A percentile compares a stretch with the other conserved stretches of the same genome.
Conservation (phyloP, 2,329 filamentous ascomycete genomes). For the Aspergillus quadrilineatus region DNA sequence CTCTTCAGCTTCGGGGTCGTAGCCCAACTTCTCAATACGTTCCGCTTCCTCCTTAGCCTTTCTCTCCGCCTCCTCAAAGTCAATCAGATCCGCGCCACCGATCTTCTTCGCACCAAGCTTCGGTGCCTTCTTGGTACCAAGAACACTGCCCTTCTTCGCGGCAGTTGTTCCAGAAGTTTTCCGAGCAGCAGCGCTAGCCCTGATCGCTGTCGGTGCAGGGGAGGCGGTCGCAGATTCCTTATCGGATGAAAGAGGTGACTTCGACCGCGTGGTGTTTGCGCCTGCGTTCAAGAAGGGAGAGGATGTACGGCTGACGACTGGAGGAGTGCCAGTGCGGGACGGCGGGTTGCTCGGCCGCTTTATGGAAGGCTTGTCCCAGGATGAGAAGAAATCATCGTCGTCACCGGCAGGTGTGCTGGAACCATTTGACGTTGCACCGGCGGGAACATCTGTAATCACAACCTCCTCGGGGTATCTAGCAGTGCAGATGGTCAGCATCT, state of each 20-base stretch:
- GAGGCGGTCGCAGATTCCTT: constrained; percentile 51
- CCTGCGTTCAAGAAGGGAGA: constrained; percentile 85
- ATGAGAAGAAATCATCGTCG: constrained; percentile 96
- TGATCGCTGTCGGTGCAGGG: constrained; percentile 63
- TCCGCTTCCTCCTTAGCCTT: constrained; percentile 98
- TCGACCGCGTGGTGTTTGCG: constrained; percentile 67
- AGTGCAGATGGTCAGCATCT: constrained; percentile 15
- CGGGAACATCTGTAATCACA: constrained; percentile 70
- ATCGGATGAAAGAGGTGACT: constrained; percentile 71
- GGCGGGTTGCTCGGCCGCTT: constrained; percentile 93
- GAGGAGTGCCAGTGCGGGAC: constrained; percentile 83
- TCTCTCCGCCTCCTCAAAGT: constrained; percentile 96
- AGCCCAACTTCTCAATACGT: constrained; percentile 90
- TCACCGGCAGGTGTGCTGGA: constrained; percentile 77
- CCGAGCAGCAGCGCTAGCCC: constrained; percentile 75
- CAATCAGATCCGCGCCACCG: constrained; percentile 68
- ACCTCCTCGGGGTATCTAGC: constrained; percentile 79
- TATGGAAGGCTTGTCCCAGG: constrained; percentile 96
- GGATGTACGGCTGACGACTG: constrained; percentile 72
- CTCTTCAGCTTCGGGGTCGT: constrained; percentile 83
- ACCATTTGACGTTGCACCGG: constrained; percentile 61
- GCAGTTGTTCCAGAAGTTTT: constrained; percentile 65
- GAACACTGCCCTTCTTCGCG: constrained; percentile 79
- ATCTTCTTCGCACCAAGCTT: constrained; percentile 96
- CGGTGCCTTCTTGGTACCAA: constrained; percentile 75